Evolutionary conservation across 2,329 filamentous ascomycete species (phyloP), one percentile per base, ranked within the genome.

Genomic region (Colletotrichum aenigma): DNA sequence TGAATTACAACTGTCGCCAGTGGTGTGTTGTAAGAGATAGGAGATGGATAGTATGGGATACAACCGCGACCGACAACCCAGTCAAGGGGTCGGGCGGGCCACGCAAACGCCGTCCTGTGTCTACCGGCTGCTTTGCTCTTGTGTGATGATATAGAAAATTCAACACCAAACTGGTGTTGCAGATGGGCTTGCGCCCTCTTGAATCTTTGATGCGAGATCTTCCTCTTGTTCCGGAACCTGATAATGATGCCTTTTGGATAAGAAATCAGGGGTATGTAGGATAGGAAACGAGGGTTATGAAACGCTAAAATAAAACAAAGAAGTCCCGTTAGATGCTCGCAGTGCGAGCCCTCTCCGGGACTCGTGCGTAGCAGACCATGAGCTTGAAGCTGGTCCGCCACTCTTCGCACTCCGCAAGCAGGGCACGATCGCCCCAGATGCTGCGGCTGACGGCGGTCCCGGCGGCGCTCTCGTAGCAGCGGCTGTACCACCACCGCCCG

Each of bases 401-500:
- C 83, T 94, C 93, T 85, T 97, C 94, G 81, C 96, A 98, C 85
- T 99, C 97, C 18, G 91, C 88, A 62, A 98, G 87, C 32, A 98
- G 86, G 12, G 89, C 89, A 71, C 89, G 91, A 81, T 98, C 94
- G 62, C 89, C 90, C 94, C 96, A 98, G 78, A 98, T 94, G 82
- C 94, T 91, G 76, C 81, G 83, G 64, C 87, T 85, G 66, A 88
- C 82, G 36, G 86, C 83, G 75, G 74, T 43, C n/a, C 91, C 84
- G 10, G 93, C 88, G 6, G 90, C 89, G 72, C 90, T 91, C 85
- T 98, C 96, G 83, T 98, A 98, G 87, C 96, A 98, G 68, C 94
- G 92, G 12, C 92, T 94, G 85, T 98, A 98, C 97, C 97, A 99
- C 95, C 96, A 98, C 58, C 97, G 91, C 3, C 96, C 96, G 13